Evolutionary conservation across 768 basidiomycete species (phyloP).

Genomic region (Cytidiella melzeri): DNA sequence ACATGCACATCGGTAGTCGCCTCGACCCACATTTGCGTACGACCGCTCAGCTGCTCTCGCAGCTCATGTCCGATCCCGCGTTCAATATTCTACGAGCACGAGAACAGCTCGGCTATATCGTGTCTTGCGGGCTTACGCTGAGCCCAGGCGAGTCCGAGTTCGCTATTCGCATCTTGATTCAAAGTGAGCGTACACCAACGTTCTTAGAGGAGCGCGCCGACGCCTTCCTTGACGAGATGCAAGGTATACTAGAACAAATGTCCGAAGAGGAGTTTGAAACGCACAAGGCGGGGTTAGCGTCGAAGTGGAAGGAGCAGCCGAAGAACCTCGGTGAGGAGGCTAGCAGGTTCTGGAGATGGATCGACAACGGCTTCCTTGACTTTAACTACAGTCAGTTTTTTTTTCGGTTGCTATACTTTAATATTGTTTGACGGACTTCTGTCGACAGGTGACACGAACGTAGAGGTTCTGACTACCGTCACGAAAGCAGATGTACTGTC

Average conservation of each 20-base stretch:
- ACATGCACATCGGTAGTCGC: slow-evolving; percentile 69
- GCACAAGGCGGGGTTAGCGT: slow-evolving; percentile 72
- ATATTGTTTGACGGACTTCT: neutral
- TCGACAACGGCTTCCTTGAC: slow-evolving; percentile 78
- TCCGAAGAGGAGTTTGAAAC: slow-evolving; percentile 63
- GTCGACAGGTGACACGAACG: slow-evolving; percentile 69
- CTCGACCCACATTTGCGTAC: slow-evolving; percentile 61
- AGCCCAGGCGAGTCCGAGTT: slow-evolving; percentile 59
- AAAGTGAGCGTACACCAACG: slow-evolving; percentile 75
- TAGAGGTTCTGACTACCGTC: slow-evolving; percentile 52
- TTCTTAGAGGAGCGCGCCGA: slow-evolving; percentile 89
- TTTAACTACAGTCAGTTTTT: slow-evolving; percentile 70
- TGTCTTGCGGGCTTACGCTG: slow-evolving; percentile 51
- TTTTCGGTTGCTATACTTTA: neutral
- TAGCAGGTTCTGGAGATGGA: slow-evolving; percentile 58
- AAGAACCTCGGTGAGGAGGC: slow-evolving; percentile 88
- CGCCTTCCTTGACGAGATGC: slow-evolving; percentile 76
- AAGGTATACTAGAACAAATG: slow-evolving; percentile 62
- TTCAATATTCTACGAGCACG: slow-evolving; percentile 90
- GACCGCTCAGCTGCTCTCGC: slow-evolving; percentile 62
- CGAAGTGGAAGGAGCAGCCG: slow-evolving; percentile 76
- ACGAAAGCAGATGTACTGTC: slow-evolving; percentile 70
- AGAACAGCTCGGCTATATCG: slow-evolving; percentile 94
- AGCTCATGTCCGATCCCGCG: slow-evolving; percentile 85
- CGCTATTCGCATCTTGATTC: slow-evolving; percentile 79